Conservation (phyloP, 2,329 filamentous ascomycete genomes). For the Xylariaceae sp. region DNA sequence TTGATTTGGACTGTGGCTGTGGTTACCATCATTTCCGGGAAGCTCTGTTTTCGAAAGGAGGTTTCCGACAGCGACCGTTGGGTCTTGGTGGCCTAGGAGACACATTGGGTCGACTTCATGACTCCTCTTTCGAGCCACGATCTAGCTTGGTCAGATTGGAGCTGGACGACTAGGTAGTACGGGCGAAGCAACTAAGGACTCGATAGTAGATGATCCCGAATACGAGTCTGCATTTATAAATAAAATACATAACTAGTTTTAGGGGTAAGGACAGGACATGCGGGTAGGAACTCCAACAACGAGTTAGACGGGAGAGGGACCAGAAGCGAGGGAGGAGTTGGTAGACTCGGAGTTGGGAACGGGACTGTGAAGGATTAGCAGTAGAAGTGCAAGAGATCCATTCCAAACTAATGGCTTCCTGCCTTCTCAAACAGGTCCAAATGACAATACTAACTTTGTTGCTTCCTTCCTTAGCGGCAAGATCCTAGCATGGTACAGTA, state of each 20-base stretch:
- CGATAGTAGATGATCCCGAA: slow-evolving; percentile 28
- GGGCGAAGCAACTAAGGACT: slow-evolving; percentile 19
- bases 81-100: slow-evolving; percentile 26
- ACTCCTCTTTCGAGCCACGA: slow-evolving; percentile 15
- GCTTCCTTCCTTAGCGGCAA: no score
- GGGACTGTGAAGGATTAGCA: no score
- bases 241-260: slow-evolving; percentile 31
- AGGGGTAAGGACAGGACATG: no score
- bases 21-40: slow-evolving; percentile 19
- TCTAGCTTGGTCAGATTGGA: slow-evolving; percentile 23
- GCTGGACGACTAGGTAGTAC: slow-evolving; percentile 24
- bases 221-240: slow-evolving; percentile 32
- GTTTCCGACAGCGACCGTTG: slow-evolving; percentile 13
- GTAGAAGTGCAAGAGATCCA: no score
- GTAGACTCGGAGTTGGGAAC: no score
- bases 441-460: no score
- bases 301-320: no score
- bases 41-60: slow-evolving; percentile 17
- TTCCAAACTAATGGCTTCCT: no score
- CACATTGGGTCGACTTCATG: slow-evolving; percentile 33
- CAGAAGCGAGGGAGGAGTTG: no score
- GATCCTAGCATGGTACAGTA: no score
- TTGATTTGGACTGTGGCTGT: slow-evolving; percentile 1
- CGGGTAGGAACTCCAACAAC: no score
- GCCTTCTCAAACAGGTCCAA: no score